Evolutionary conservation across 345 rosid genomes (phyloP), one percentile per base, ranked within the genome.

Genomic region (Excoecaria cochinchinensis): DNA sequence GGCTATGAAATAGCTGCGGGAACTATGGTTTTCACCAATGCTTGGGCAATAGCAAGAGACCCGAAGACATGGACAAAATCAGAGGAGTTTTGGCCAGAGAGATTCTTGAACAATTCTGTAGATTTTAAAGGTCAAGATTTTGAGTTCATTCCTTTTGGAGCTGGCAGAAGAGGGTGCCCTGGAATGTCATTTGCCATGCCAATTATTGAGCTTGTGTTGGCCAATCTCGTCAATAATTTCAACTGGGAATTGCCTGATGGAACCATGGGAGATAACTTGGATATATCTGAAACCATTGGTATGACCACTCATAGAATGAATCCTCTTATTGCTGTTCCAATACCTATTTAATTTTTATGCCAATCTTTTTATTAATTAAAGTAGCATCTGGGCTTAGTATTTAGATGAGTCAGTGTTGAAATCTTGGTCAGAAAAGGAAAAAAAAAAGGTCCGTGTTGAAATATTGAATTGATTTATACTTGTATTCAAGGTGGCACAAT

Each of bases 81-180:
- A 8, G 66, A 71, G 17, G 62, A 44, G 50, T 71, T 71, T 46
- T 22, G 25, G 50, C 74, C 74, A 0, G 67, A 71, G 21, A 57
- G 74, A 15, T 71, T 71, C 21, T 13, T 21, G 39, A 56, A 40
- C 38, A 71, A 50, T 21, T 3, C 15, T 7, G 11, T 71, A 12
- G 74, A 58, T 44, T 71, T 56, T 51, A 56, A 44, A 71, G 67
- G 67, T 3, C 67, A 58, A 2, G 67, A 71, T 5, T 52, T 52
- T 57, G 51, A 58, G 36, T 71, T 71, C 40, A 71, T 71, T 8
- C 74, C 74, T 1, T 71, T 71, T 42, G 74, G 74, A 19, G 65
- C 53, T 40, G 74, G 74, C 15, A 69, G 59, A n/a, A 69, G 74
- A 44, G 39, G 53, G 8, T 56, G 74, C 17, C 53, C 67, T 5